Conservation (phyloP, 352 stramenopile genomes). For the Pythium dissotocum region DNA sequence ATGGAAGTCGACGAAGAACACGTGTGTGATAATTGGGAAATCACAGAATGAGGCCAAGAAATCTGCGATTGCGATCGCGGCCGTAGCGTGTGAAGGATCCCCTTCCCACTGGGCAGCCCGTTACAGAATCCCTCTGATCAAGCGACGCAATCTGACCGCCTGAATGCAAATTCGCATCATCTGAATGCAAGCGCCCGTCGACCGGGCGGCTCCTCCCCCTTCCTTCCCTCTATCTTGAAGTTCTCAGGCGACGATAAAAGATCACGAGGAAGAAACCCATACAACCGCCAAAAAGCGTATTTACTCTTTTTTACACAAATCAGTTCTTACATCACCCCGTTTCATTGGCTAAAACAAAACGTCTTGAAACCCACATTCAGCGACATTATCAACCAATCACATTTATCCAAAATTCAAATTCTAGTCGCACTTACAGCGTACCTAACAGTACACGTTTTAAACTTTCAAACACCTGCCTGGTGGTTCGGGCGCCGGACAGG, state of each 20-base stretch:
- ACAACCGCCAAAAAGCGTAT: slow-evolving; percentile 4
- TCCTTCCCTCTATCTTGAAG: slow-evolving; percentile 26
- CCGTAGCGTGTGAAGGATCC: background rate
- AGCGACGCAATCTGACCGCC: background rate
- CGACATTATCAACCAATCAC: slow-evolving; percentile 18
- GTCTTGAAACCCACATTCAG: background rate
- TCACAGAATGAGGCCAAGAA: slow-evolving; percentile 6
- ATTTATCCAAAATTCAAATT: background rate
- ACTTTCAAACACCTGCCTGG: slow-evolving; percentile 21
- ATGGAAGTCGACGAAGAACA: slow-evolving; percentile 4
- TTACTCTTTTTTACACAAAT: slow-evolving; percentile 18
- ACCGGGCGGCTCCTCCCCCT: background rate
- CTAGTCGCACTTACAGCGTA: slow-evolving; percentile 20
- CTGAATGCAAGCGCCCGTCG: slow-evolving; percentile 19
- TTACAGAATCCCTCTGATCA: background rate
- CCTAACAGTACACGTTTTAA: slow-evolving; percentile 20
- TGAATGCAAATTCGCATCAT: slow-evolving; percentile 25
- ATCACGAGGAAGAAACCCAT: slow-evolving; percentile 18
- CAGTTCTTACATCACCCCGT: slow-evolving; percentile 27
- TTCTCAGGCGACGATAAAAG: slow-evolving; percentile 26
- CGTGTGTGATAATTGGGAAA: slow-evolving; percentile 12
- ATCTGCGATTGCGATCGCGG: too few relatives aligned
- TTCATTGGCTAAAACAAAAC: slow-evolving; percentile 41
- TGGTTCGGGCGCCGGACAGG: background rate
- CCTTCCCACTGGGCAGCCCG: background rate